Evolutionary conservation across 495 filamentous ascomycete species (phyloP).

Genomic region (Xylaria acuta): DNA sequence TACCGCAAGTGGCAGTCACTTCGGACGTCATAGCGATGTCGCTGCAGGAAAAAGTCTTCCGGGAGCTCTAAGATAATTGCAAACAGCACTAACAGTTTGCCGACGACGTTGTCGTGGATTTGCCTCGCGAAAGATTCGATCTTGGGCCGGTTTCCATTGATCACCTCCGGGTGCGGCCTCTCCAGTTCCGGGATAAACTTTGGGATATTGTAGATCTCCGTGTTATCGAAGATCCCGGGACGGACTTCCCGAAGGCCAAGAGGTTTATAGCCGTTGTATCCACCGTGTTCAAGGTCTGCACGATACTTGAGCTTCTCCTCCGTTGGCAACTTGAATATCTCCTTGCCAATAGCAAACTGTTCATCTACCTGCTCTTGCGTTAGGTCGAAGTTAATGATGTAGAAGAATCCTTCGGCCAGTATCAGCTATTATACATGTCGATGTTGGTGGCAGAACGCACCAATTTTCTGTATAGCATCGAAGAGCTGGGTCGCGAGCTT

Average conservation of each 20-base stretch:
- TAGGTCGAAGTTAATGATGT: constrained; percentile 65
- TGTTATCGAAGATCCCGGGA: constrained; percentile 53
- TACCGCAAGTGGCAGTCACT: constrained; percentile 60
- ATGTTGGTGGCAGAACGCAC: constrained; percentile 36
- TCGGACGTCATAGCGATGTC: constrained; percentile 57
- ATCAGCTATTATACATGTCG: neutral
- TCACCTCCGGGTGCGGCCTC: constrained; percentile 39
- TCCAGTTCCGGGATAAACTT: constrained; percentile 53
- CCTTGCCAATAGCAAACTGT: constrained; percentile 65
- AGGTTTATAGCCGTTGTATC: constrained; percentile 44
- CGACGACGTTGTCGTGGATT: constrained; percentile 54
- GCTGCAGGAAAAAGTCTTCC: constrained; percentile 56
- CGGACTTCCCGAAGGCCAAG: constrained; percentile 44
- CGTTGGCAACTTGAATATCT: constrained; percentile 60
- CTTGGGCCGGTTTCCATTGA: constrained; percentile 40
- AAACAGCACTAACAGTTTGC: constrained; percentile 56
- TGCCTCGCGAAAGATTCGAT: constrained; percentile 57
- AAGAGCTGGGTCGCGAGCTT: constrained; percentile 61
- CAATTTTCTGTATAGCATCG: constrained; percentile 63
- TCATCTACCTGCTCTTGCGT: constrained; percentile 63
- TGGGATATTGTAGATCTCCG: constrained; percentile 59
- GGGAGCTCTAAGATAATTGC: constrained; percentile 60
- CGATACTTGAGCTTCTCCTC: constrained; percentile 52
- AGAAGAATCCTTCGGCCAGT: constrained; percentile 54
- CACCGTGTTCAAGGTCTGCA: constrained; percentile 41